Conservation (phyloP, 169 alveolate species). For the Eimeria zaria region DNA sequence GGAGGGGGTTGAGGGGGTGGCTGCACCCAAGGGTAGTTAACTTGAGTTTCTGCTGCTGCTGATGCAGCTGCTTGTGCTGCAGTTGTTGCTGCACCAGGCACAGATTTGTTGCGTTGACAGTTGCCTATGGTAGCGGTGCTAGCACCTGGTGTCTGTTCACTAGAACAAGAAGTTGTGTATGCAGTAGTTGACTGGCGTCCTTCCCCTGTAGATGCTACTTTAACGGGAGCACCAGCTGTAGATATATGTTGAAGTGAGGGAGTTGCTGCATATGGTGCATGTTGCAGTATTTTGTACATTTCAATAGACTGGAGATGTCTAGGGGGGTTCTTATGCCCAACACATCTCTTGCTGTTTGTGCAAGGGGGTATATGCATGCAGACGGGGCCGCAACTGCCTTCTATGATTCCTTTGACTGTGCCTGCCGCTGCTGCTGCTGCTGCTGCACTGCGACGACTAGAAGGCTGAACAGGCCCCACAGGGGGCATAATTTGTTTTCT, state of each 20-base stretch:
- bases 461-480: conserved; percentile 14
- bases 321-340: background rate
- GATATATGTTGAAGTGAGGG: background rate
- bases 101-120: background rate
- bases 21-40: background rate
- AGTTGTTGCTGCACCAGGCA: background rate
- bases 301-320: conserved; percentile 9
- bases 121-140: background rate
- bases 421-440: conserved; percentile 50
- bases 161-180: background rate
- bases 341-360: background rate
- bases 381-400: background rate
- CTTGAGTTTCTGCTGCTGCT: background rate
- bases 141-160: background rate
- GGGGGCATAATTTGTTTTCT: conserved; percentile 21
- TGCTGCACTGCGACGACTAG: conserved; percentile 15
- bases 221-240: background rate
- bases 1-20: background rate
- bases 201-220: background rate
- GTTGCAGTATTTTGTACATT: conserved; percentile 42
- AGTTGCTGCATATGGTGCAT: background rate
- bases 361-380: background rate
- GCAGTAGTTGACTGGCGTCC: background rate
- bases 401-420: background rate
- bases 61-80: background rate